phyloP scores from a whole-genome alignment of 352 stramenopile species.

The Halophytophthora polymorphica region DNA sequence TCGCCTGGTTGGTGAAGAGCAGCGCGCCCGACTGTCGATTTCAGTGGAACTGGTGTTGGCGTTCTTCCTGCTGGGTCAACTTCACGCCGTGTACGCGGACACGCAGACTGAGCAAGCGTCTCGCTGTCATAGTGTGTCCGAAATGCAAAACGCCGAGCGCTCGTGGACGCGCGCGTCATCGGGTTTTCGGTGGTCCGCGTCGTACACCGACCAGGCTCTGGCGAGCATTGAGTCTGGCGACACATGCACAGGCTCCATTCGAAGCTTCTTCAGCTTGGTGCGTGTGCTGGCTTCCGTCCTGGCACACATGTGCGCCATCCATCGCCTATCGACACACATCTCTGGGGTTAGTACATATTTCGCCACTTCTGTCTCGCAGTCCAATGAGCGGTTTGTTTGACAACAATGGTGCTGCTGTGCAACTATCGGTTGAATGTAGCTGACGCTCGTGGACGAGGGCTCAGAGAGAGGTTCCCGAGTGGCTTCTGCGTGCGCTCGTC shows the following conservation, averaged over 20 bases:
- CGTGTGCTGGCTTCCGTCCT: slow-evolving; percentile 3
- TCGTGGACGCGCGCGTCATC: slow-evolving; percentile 26
- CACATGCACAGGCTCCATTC: slow-evolving; percentile 4
- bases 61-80: slow-evolving; percentile 33
- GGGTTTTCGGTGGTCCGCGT: slow-evolving; percentile 20
- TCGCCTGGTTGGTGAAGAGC: slow-evolving; percentile 25
- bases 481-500: slow-evolving; percentile 33
- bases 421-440: slow-evolving; percentile 18
- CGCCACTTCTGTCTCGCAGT: neutral
- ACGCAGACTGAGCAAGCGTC: slow-evolving; percentile 13
- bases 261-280: slow-evolving; percentile 21
- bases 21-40: slow-evolving; percentile 16
- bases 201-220: slow-evolving; percentile 4
- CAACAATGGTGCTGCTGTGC: neutral
- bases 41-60: slow-evolving; percentile 37
- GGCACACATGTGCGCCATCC: slow-evolving; percentile 19
- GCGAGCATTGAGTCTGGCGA: neutral
- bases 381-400: neutral
- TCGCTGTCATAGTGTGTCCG: slow-evolving; percentile 5
- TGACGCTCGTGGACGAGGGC: slow-evolving; percentile 37
- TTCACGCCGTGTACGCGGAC: slow-evolving; percentile 31
- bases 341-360: slow-evolving; percentile 19
- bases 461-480: slow-evolving; percentile 33
- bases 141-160: slow-evolving; percentile 28
- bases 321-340: slow-evolving; percentile 30